Conservation (phyloP, 1,284 basidiomycete species). For the Sporisorium iseilematis-ciliati region DNA sequence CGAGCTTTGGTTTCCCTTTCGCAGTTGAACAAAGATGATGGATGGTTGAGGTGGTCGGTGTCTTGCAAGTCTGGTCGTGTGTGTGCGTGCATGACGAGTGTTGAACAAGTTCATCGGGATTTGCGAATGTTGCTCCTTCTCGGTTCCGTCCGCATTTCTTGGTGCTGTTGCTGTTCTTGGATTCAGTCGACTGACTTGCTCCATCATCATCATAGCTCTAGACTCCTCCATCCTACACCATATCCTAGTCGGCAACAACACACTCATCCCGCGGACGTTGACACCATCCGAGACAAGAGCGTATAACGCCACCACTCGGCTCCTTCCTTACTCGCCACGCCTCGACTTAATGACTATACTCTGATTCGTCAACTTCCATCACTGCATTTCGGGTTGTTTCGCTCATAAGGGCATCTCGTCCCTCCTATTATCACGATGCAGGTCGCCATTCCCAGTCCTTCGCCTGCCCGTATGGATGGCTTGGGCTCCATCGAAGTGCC, state of each 20-base stretch:
- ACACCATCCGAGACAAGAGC: neutral
- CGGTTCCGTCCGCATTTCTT: slow-evolving; percentile 13
- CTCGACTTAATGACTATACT: neutral
- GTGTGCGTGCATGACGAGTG: neutral
- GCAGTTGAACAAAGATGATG: neutral
- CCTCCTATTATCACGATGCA: slow-evolving; percentile 15
- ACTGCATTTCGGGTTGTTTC: no score
- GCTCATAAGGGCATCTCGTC: neutral
- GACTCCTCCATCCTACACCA: neutral
- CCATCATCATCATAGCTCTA: neutral
- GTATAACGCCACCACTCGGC: neutral
- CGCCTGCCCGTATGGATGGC: neutral
- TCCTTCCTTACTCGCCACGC: neutral
- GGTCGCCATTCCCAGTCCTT: slow-evolving; percentile 9
- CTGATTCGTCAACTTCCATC: neutral
- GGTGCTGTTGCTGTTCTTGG: slow-evolving; percentile 3
- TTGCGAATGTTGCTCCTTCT: slow-evolving; percentile 12
- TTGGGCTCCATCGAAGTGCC: slow-evolving; percentile 4
- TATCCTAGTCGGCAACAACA: neutral
- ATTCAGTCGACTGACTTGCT: slow-evolving; percentile 25
- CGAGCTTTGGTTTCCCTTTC: neutral
- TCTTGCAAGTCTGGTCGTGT: neutral
- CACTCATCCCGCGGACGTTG: neutral
- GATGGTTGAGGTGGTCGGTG: no score
- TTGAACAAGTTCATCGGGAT: slow-evolving; percentile 5